Evolutionary conservation across 2,329 filamentous ascomycete species (phyloP), one percentile per base, ranked within the genome.

Genomic region (Neonectria coccinea): DNA sequence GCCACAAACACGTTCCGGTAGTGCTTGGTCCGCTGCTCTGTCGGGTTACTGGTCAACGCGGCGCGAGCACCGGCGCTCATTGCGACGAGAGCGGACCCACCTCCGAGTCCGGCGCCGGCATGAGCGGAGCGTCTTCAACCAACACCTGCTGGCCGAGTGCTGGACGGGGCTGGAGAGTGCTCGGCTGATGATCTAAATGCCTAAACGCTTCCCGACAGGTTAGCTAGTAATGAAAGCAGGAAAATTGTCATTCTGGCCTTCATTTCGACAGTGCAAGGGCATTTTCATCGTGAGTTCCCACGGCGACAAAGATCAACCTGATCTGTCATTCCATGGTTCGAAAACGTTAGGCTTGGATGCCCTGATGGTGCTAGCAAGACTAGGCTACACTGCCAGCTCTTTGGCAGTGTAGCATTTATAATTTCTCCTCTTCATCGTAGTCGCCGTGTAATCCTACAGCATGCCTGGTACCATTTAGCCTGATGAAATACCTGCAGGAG

Each of bases 51-150:
- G 27, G 91, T 81, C 77, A 92, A 84, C 25, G 89, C 90, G 5
- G 89, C 90, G 29, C 92, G 78, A 64, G 89, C 90, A 65, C 90
- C 90, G 3, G 90, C 90, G 0, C 84, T 78, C n/a, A 92, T 79
- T 61, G 89, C 89, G 3, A 89, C 89, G 6, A 81, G 84, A 4
- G 89, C 56, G 66, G 14, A 67, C 25, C 66, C 0, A 66, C 66
- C 12, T 60, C 66, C 11, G 62, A 66, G 16, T 60, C 56, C 14
- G 66, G 66, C 4, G 63, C 56, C 3, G 33, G 66, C 31, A 66
- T 63, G 66, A 60, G 56, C 4, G 59, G 62, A 9, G 66, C 66
- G 7, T 66, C 63, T 4, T 57, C 66, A 5, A 59, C 10, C 60
- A 64, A 9, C 67, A 69, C 5, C 67, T 63, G 1, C 44, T 68